A percentile compares a stretch with the other conserved stretches of the same genome.
Evolutionary conservation across 306 rosid species (phyloP).

Genomic region (Betula pendula): DNA sequence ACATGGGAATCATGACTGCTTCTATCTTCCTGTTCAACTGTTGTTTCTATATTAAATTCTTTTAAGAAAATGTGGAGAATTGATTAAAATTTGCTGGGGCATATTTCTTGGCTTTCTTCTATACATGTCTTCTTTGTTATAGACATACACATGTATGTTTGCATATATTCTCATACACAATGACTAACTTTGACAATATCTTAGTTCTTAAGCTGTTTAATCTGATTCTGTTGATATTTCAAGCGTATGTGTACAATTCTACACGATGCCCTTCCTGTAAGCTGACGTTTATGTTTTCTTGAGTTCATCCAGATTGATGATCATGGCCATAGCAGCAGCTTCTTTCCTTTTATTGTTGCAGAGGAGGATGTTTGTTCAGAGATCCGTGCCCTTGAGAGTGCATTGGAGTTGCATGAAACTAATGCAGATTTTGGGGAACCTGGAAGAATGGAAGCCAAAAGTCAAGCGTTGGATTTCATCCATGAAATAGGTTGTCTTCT

Average conservation of each 20-base stretch:
- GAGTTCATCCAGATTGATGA: constrained; percentile 70
- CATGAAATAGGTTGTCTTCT: constrained; percentile 98
- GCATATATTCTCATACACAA: not conserved
- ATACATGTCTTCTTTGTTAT: not conserved
- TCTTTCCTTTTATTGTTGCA: constrained; percentile 85
- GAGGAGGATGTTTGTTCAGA: constrained; percentile 91
- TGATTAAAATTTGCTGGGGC: not conserved
- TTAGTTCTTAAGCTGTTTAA: constrained; percentile 12
- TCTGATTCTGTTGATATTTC: not conserved
- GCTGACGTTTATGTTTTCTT: constrained; percentile 20
- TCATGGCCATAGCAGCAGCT: constrained; percentile 85
- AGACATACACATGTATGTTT: not conserved
- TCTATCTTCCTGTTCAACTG: not conserved
- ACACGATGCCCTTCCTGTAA: constrained; percentile 5
- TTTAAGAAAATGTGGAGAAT: not conserved
- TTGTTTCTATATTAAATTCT: not conserved
- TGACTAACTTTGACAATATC: constrained; percentile 5
- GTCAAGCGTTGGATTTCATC: constrained; percentile 81
- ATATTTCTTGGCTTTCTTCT: not conserved
- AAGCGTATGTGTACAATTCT: not conserved
- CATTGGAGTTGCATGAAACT: constrained; percentile 50
- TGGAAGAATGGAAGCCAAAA: constrained; percentile 47
- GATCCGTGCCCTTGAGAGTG: constrained; percentile 70
- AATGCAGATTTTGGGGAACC: constrained; percentile 39
- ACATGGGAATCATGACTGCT: not conserved